These are phyloP conservation scores for Pythium grandisporangium DNA, from an alignment of 352 stramenopile genomes.

Conservation along the genomic window DNA sequence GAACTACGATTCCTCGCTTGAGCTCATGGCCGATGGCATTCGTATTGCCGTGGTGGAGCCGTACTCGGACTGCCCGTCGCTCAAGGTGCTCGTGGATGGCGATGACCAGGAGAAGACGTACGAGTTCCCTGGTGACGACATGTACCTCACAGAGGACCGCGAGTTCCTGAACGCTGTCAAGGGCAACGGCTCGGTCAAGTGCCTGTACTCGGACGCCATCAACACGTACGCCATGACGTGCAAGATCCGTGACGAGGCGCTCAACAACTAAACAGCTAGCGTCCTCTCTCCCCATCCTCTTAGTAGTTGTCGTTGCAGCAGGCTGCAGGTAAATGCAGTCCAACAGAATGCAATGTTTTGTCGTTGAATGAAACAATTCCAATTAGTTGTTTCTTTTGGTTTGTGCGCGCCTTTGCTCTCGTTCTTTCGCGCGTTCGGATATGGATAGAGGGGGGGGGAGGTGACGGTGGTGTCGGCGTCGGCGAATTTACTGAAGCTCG, in stretches of 20 bases:
- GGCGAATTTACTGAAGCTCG: no score
- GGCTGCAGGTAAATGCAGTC: no score
- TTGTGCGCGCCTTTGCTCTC: no score
- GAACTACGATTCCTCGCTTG: conserved; percentile 20
- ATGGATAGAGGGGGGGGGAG: no score
- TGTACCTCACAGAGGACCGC: conserved; percentile 28
- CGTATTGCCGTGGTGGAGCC: conserved; percentile 23
- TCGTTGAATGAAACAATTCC: no score
- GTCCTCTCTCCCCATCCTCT: no score
- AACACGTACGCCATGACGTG: conserved; percentile 32
- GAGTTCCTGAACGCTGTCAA: conserved; percentile 24
- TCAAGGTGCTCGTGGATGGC: conserved; percentile 16
- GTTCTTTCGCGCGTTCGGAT: no score
- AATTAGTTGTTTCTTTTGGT: no score
- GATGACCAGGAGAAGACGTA: conserved; percentile 20
- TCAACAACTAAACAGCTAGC: conserved; percentile 18
- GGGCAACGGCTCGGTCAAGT: conserved; percentile 14
- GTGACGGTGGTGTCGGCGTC: no score
- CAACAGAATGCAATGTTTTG: no score
- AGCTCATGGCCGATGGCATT: conserved; percentile 26
- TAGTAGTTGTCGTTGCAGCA: no score
- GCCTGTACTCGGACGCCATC: conserved; percentile 18
- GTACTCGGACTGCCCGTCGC: conserved; percentile 26
- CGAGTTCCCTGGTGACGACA: conserved; percentile 25
- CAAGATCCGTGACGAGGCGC: conserved; percentile 26